phyloP scores from a whole-genome alignment of 805 yeast species.

The Teunomyces pallodes region DNA sequence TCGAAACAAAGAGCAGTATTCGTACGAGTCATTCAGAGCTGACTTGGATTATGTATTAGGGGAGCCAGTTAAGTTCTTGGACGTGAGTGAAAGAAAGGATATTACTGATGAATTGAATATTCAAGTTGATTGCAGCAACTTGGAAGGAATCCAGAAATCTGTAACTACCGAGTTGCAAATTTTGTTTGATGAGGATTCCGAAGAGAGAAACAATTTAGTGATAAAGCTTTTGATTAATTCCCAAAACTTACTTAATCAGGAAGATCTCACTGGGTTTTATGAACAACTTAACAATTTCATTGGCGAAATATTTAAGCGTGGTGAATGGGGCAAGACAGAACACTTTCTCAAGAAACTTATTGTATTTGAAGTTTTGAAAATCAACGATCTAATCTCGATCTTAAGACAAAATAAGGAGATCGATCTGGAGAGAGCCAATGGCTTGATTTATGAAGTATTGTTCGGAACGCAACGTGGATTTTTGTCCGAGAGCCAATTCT shows the following conservation, averaged over 20 bases:
- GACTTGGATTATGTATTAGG: slow-evolving; percentile 24
- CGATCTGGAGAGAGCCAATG: slow-evolving; percentile 1
- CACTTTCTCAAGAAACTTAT: slow-evolving; percentile 15
- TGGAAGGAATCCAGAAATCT: slow-evolving; percentile 2
- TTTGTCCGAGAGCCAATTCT: background rate
- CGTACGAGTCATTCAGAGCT: slow-evolving; percentile 23
- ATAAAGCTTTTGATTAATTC: slow-evolving; percentile 15
- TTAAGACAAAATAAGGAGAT: slow-evolving; percentile 8
- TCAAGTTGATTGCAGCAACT: slow-evolving; percentile 6
- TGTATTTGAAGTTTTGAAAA: slow-evolving; percentile 14
- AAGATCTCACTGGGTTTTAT: slow-evolving; percentile 6
- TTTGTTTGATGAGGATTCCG: slow-evolving; percentile 3
- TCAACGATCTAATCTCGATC: slow-evolving; percentile 11
- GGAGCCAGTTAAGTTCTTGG: slow-evolving; percentile 8
- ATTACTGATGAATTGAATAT: slow-evolving; percentile 10
- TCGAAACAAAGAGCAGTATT: slow-evolving; percentile 17
- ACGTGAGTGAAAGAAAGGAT: slow-evolving; percentile 15
- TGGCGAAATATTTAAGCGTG: background rate
- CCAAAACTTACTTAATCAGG: slow-evolving; percentile 5
- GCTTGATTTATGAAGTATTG: slow-evolving; percentile 8
- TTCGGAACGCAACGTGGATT: slow-evolving; percentile 6
- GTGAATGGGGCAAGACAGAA: slow-evolving; percentile 1
- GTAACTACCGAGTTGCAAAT: slow-evolving; percentile 7
- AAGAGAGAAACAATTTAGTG: slow-evolving; percentile 11
- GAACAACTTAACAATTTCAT: slow-evolving; percentile 8